A percentile compares a stretch with the other conserved stretches of the same genome.
Evolutionary conservation across 176 grass and related monocot genomes (phyloP).

Genomic region (Triticum turgidum): DNA sequence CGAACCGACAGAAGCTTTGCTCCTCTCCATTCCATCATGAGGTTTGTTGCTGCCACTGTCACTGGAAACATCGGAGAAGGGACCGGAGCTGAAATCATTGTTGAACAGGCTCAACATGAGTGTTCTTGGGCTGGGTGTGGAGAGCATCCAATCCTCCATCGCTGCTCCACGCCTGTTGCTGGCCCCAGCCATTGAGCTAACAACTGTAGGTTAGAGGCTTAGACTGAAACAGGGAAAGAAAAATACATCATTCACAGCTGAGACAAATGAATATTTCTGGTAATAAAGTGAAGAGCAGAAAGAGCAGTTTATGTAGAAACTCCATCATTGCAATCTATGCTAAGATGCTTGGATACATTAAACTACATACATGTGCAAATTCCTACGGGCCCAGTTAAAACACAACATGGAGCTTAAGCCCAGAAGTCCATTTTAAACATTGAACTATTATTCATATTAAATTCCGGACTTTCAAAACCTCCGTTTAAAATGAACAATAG

Average conservation of each 20-base stretch:
- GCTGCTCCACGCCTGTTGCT: slow-evolving; percentile 28
- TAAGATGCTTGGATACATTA: neutral
- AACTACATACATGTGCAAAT: slow-evolving; percentile 1
- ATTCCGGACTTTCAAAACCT: too few relatives aligned
- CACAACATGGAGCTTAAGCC: neutral
- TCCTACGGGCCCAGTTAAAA: neutral
- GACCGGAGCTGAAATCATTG: slow-evolving; percentile 46
- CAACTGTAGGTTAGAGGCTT: neutral
- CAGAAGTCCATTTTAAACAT: neutral
- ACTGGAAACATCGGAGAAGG: slow-evolving; percentile 38
- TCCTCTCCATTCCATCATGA: slow-evolving; percentile 34
- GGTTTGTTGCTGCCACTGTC: slow-evolving; percentile 28
- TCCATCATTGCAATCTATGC: neutral
- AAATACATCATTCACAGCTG: neutral
- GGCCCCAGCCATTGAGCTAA: slow-evolving; percentile 29
- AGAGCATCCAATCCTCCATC: slow-evolving; percentile 69
- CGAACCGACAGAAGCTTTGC: neutral
- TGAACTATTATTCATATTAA: neutral
- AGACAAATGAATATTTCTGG: neutral
- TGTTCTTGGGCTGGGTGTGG: slow-evolving; percentile 62
- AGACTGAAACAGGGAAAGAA: slow-evolving; percentile 14
- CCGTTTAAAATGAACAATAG: neutral
- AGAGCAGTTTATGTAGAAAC: neutral
- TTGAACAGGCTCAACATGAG: slow-evolving; percentile 55
- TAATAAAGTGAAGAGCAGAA: neutral